Evolutionary conservation across 139 green algal species (phyloP).

Genomic region (Eudorina sp.): DNA sequence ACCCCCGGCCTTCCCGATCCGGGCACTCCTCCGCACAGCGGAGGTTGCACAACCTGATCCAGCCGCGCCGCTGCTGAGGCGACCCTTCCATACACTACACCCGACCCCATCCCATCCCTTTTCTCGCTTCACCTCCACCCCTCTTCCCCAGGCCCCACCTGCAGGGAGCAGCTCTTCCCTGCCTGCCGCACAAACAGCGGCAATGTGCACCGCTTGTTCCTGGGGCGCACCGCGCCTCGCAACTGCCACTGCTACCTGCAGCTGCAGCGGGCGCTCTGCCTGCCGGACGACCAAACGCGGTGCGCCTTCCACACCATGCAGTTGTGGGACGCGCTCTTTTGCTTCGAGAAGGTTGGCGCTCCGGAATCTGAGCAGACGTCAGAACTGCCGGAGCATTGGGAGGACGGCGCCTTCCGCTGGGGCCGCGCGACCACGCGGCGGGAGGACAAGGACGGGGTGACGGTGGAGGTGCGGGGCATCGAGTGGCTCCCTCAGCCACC

Average conservation of each 20-base stretch:
- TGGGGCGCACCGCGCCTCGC: slow-evolving; percentile 1
- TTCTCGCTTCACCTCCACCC: not conserved
- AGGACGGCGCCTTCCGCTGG: not conserved
- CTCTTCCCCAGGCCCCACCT: not conserved
- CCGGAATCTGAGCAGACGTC: slow-evolving; percentile 4
- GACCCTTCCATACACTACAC: not conserved
- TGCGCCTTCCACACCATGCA: slow-evolving; percentile 17
- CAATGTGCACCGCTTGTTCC: not conserved
- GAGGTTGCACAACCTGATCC: not conserved
- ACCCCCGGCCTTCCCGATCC: too few species aligned
- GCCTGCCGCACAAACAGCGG: slow-evolving; percentile 6
- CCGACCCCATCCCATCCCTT: not conserved
- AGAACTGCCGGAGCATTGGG: slow-evolving; percentile 16
- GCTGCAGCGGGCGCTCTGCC: not conserved
- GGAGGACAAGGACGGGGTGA: not conserved
- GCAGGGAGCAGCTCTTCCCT: not conserved
- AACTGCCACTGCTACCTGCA: slow-evolving; percentile 46
- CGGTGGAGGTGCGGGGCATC: not conserved
- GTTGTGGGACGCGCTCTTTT: slow-evolving; percentile 1
- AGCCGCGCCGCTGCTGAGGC: not conserved
- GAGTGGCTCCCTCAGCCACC: not conserved
- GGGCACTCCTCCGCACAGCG: not conserved
- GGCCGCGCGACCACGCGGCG: not conserved
- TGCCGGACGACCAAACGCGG: not conserved
- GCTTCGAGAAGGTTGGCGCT: not conserved